These are phyloP conservation scores for Syzygium aromaticum DNA, from an alignment of 345 rosid species.

Conservation along the genomic window DNA sequence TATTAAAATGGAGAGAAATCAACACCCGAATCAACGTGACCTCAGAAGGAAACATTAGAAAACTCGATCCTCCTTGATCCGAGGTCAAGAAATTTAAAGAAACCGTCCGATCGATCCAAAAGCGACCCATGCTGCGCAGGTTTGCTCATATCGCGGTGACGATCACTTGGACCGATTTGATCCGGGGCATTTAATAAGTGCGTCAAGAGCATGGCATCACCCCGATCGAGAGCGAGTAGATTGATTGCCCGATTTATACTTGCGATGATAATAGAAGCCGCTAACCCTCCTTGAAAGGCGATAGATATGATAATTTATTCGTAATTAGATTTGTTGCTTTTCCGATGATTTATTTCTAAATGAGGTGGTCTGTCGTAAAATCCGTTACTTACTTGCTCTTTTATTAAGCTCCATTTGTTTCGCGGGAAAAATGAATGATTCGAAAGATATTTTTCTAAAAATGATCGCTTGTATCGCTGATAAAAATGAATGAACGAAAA, in stretches of 20 bases:
- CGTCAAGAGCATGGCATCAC: background rate
- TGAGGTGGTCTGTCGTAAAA: background rate
- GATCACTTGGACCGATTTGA: too few species aligned
- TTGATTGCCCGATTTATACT: background rate
- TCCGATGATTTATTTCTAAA: background rate
- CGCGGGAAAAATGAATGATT: rapidly evolving
- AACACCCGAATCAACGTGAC: background rate
- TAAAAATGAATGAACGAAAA: too few species aligned
- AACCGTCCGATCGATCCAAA: background rate
- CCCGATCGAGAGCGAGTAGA: too few species aligned
- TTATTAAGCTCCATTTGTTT: background rate
- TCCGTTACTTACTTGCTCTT: too few species aligned
- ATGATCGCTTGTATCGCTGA: too few species aligned
- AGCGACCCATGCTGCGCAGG: background rate
- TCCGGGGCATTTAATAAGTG: background rate
- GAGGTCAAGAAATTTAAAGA: background rate
- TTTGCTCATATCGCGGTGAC: background rate
- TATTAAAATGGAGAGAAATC: background rate
- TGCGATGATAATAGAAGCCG: background rate
- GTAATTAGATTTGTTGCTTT: background rate
- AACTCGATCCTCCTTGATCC: background rate
- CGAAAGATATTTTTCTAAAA: rapidly evolving
- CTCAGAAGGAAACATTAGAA: rapidly evolving
- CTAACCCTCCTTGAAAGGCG: too few species aligned
- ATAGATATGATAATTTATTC: background rate